Evolutionary conservation across 208 protist species (phyloP), one percentile per base, ranked within the genome.

Genomic region (Leishmania major): DNA sequence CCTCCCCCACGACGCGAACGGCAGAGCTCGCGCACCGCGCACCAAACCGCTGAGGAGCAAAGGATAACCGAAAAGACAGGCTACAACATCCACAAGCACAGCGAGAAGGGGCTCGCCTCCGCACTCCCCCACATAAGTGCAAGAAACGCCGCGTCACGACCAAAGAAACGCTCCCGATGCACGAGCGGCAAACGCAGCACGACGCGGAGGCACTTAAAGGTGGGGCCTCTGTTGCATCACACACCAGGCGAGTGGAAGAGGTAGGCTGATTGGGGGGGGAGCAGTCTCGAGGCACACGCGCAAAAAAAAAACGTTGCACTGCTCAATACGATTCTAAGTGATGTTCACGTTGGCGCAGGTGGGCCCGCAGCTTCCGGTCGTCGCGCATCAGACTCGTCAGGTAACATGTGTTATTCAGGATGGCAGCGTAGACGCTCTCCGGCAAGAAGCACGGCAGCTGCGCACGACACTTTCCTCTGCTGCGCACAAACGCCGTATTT

Each of bases 331-430:
- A 40, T 67, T 76, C 71, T 40, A 94, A 80, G 17, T 75, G 73
- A n/a, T 76, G 76, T 53, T 47, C 25, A 6, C 86, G 85, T 53
- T 67, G 72, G 51, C 45, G 70, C 53, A 96, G 73, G 78, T 96
- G 93, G 1, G 89, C 84, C 15, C 84, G 85, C 35, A 96, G 72
- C 75, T 76, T 84, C 13, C 67, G 66, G 73, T 89, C 84, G 60
- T 87, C 83, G 25, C 88, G 93, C 53, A 96, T 81, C 6, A 89
- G 75, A 76, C 91, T 90, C 15, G 91, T 90, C 47, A 95, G 71
- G 69, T 90, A 93, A 81, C 93, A 96, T 11, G 89, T 85, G 78
- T 96, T 96, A 78, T 95, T 86, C 45, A 95, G 72, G 22, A 95
- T 87, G 17, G 84, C 77, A 25, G 71, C 67, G 55, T 87, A 86